phyloP scores from a whole-genome alignment of 192 early-diverging fungal species.

The Dimargaris cristalligena region DNA sequence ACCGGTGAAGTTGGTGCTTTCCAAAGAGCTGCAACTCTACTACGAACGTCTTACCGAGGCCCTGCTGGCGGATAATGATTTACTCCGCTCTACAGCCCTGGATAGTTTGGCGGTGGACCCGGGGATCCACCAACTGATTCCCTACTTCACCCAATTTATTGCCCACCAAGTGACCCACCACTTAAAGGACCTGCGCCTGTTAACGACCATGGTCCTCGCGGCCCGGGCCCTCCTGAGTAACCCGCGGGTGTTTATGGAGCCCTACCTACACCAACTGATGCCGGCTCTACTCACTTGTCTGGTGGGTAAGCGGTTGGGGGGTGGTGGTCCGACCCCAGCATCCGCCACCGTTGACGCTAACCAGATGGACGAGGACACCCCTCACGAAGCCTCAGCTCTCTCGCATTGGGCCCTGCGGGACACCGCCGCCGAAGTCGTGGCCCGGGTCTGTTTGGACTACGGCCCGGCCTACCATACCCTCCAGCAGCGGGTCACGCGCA shows the following conservation, averaged over 20 bases:
- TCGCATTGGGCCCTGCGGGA: constrained; percentile 75
- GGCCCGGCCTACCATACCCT: constrained; percentile 69
- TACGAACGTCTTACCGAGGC: constrained; percentile 80
- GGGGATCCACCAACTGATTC: constrained; percentile 83
- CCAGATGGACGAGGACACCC: constrained; percentile 26
- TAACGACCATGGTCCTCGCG: constrained; percentile 64
- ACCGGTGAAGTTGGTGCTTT: constrained; percentile 74
- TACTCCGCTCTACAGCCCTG: constrained; percentile 55
- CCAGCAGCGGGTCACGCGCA: constrained; percentile 76
- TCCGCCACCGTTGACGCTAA: not conserved
- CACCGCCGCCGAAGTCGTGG: constrained; percentile 52
- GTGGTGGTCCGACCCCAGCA: constrained; percentile 11
- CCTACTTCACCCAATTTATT: constrained; percentile 89
- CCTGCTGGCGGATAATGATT: constrained; percentile 46
- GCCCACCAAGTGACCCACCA: constrained; percentile 73
- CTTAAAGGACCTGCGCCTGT: constrained; percentile 47
- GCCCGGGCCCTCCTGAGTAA: constrained; percentile 69
- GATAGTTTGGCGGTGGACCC: constrained; percentile 76
- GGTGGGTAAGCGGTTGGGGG: constrained; percentile 66
- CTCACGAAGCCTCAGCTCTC: not conserved
- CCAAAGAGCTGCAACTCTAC: constrained; percentile 86
- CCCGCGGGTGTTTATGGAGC: constrained; percentile 78
- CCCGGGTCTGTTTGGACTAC: constrained; percentile 59
- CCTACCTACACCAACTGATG: constrained; percentile 91
- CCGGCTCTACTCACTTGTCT: constrained; percentile 85